These are phyloP conservation scores for Aspergillus quadricinctus DNA, from an alignment of 2,329 filamentous ascomycete genomes.

Conservation along the genomic window DNA sequence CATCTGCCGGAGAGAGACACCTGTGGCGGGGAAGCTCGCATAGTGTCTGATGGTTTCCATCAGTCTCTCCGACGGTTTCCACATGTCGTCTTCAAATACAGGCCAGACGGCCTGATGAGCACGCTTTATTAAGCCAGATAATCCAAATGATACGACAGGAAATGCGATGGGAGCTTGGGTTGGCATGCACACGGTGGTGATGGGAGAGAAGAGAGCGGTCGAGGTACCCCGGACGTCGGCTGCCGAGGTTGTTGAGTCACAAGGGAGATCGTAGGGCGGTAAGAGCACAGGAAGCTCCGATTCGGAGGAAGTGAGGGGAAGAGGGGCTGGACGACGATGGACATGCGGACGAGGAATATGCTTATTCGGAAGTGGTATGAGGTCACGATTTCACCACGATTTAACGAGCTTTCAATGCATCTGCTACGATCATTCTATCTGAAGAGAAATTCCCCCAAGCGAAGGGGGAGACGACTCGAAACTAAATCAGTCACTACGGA, in stretches of 20 bases:
- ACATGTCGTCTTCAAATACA: conserved; percentile 57
- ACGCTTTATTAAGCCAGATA: conserved; percentile 5
- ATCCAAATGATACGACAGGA: background rate
- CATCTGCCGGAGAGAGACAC: conserved; percentile 96
- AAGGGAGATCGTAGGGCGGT: background rate
- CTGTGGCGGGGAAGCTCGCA: conserved; percentile 93
- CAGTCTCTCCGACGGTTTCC: conserved; percentile 84
- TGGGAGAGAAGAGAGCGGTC: background rate
- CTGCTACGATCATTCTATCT: background rate
- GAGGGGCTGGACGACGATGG: conserved; percentile 1
- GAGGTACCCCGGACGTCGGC: background rate
- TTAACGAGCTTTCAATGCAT: background rate
- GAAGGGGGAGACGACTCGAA: background rate
- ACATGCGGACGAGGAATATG: background rate
- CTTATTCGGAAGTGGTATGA: background rate
- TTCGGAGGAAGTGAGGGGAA: background rate
- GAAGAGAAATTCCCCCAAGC: background rate
- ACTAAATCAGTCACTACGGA: background rate
- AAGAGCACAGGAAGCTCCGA: background rate
- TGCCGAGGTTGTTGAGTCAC: background rate
- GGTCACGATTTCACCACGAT: too few relatives aligned
- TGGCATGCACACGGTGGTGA: background rate
- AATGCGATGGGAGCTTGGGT: background rate
- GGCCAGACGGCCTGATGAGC: conserved; percentile 26
- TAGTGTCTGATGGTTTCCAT: conserved; percentile 98